phyloP scores from a whole-genome alignment of 2,329 filamentous ascomycete genomes.

The Trichoderma sp. region DNA sequence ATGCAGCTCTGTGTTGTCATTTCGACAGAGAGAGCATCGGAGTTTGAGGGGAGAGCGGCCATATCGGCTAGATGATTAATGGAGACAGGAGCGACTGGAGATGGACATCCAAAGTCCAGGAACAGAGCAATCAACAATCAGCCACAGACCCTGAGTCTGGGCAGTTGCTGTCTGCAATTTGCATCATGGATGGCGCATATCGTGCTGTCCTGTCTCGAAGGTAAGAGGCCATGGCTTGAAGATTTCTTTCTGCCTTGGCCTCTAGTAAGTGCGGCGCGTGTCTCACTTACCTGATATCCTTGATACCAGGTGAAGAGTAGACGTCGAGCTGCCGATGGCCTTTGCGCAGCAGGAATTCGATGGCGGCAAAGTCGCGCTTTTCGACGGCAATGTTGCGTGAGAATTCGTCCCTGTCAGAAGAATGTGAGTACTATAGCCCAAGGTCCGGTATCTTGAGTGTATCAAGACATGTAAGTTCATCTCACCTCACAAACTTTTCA shows the following conservation, averaged over 20 bases:
- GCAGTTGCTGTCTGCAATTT: neutral
- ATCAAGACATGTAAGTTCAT: neutral
- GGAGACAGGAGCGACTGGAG: neutral
- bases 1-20: neutral
- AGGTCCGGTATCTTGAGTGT: neutral
- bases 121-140: neutral
- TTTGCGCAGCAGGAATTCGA: conserved; percentile 83
- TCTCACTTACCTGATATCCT: conserved; percentile 60
- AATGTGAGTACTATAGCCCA: neutral
- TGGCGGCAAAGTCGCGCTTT: conserved; percentile 82
- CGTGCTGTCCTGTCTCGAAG: neutral
- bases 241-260: neutral
- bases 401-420: conserved; percentile 67
- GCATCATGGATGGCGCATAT: neutral
- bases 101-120: neutral
- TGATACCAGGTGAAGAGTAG: conserved; percentile 78
- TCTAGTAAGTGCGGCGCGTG: neutral
- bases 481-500: conserved; percentile 62
- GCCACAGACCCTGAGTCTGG: neutral
- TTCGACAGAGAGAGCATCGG: neutral
- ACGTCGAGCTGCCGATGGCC: conserved; percentile 79
- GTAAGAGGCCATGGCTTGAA: neutral
- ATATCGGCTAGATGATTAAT: neutral
- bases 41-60: neutral
- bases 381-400: conserved; percentile 66